phyloP scores from a whole-genome alignment of 768 basidiomycete genomes.

The Lactifluus piperatus region DNA sequence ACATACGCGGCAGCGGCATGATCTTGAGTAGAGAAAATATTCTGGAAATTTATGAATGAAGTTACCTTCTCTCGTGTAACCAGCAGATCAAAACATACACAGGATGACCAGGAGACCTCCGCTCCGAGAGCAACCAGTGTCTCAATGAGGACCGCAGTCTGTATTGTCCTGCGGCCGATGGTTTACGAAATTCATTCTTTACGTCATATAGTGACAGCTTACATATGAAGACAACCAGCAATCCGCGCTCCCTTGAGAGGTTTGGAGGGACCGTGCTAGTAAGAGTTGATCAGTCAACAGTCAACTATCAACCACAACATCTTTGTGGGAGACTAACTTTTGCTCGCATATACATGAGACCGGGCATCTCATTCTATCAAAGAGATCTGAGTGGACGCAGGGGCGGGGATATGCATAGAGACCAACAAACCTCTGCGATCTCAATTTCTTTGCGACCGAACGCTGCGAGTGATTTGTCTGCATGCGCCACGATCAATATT shows the following conservation, averaged over 20 bases:
- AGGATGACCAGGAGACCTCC: slow-evolving; percentile 98
- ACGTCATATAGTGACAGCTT: slow-evolving; percentile 22
- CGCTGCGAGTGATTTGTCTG: slow-evolving; percentile 93
- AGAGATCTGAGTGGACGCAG: slow-evolving; percentile 9
- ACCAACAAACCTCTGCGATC: slow-evolving; percentile 80
- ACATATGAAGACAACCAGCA: slow-evolving; percentile 98
- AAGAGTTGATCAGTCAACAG: slow-evolving; percentile 20
- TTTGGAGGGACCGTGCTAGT: slow-evolving; percentile 66
- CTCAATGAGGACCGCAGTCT: slow-evolving; percentile 98
- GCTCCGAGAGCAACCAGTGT: slow-evolving; percentile 93
- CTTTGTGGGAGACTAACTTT: slow-evolving; percentile 48
- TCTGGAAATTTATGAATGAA: slow-evolving; percentile 38
- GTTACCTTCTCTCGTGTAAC: not conserved
- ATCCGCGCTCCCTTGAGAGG: slow-evolving; percentile 93
- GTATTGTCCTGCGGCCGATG: slow-evolving; percentile 70
- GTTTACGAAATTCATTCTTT: slow-evolving; percentile 1
- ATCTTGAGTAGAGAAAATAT: slow-evolving; percentile 99
- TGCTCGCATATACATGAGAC: slow-evolving; percentile 85
- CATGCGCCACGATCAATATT: slow-evolving; percentile 13
- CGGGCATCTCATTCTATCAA: slow-evolving; percentile 83
- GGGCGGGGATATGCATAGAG: slow-evolving; percentile 12
- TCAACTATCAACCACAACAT: slow-evolving; percentile 3
- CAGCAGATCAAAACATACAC: slow-evolving; percentile 42
- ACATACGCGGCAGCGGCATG: slow-evolving; percentile 95
- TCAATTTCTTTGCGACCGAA: slow-evolving; percentile 99